A percentile compares a stretch with the other conserved stretches of the same genome.
Evolutionary conservation across 495 filamentous ascomycete genomes (phyloP).

Genomic region (Chlorociboria aeruginascens): DNA sequence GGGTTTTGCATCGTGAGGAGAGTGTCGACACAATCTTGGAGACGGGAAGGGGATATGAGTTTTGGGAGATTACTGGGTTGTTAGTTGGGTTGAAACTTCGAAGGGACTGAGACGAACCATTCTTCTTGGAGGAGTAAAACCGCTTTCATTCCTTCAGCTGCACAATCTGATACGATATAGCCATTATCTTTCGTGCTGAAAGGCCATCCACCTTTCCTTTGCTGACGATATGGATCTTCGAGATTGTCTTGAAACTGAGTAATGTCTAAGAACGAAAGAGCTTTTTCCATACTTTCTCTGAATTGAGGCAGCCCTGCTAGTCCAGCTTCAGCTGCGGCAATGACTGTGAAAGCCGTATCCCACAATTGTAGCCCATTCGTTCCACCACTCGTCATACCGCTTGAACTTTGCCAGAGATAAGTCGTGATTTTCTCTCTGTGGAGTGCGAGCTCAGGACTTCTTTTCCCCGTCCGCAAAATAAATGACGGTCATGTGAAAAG

Average conservation of each 20-base stretch:
- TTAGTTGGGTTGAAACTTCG: no score
- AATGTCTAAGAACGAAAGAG: constrained; percentile 72
- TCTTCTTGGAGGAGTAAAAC: constrained; percentile 67
- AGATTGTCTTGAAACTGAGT: constrained; percentile 82
- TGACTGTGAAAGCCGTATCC: constrained; percentile 84
- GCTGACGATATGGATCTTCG: constrained; percentile 74
- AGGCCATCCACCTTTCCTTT: constrained; percentile 82
- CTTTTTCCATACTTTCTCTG: constrained; percentile 69
- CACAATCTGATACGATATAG: constrained; percentile 87
- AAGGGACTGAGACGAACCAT: no score
- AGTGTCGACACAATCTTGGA: constrained; percentile 78
- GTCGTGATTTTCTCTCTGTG: constrained; percentile 75
- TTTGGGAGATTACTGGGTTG: no score
- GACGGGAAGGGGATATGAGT: constrained; percentile 30
- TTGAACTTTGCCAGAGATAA: constrained; percentile 78
- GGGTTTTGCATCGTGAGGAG: constrained; percentile 85
- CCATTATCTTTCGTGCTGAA: constrained; percentile 89
- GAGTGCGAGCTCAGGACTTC: constrained; percentile 51
- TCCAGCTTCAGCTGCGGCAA: constrained; percentile 62
- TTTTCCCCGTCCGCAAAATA: constrained; percentile 73
- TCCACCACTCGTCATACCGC: constrained; percentile 87
- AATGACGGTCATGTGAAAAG: constrained; percentile 73
- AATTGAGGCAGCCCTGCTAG: constrained; percentile 63
- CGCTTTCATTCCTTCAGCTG: constrained; percentile 75
- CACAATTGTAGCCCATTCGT: constrained; percentile 93